Conservation (phyloP, 208 protist species). For the Herpetomonas samuelpessoai region DNA sequence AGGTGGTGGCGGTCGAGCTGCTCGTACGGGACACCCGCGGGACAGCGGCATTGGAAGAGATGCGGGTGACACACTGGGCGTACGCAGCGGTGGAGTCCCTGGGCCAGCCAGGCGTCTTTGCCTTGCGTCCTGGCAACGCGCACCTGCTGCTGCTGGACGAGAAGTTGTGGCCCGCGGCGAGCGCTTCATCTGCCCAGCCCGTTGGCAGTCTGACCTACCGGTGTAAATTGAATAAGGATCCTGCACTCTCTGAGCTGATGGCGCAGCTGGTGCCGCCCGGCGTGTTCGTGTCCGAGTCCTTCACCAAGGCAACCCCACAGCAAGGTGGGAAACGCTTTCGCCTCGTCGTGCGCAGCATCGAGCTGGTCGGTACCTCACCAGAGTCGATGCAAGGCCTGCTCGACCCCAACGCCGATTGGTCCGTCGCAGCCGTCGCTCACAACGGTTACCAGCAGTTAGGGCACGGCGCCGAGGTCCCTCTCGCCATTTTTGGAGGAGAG, state of each 20-base stretch:
- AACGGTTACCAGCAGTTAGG: slow-evolving; percentile 87
- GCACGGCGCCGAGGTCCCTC: slow-evolving; percentile 63
- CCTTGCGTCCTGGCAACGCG: slow-evolving; percentile 59
- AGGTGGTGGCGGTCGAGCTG: slow-evolving; percentile 71
- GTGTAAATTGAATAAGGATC: slow-evolving; percentile 30
- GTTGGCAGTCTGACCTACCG: slow-evolving; percentile 29
- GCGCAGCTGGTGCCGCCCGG: slow-evolving; percentile 70
- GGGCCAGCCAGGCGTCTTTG: slow-evolving; percentile 6
- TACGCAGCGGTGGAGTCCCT: slow-evolving; percentile 34
- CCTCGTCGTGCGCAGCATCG: slow-evolving; percentile 51
- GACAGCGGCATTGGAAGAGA: slow-evolving; percentile 28
- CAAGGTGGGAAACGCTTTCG: slow-evolving; percentile 47
- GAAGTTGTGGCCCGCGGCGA: slow-evolving; percentile 48
- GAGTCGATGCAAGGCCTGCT: slow-evolving; percentile 36
- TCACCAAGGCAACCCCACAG: slow-evolving; percentile 50
- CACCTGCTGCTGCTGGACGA: slow-evolving; percentile 65
- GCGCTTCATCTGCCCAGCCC: slow-evolving; percentile 20
- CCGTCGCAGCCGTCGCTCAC: slow-evolving; percentile 79
- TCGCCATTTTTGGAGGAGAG: slow-evolving; percentile 28
- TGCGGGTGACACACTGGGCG: slow-evolving; percentile 65
- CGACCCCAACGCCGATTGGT: slow-evolving; percentile 59
- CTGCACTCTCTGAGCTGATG: slow-evolving; percentile 47
- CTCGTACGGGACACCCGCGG: slow-evolving; percentile 37
- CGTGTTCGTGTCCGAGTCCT: slow-evolving; percentile 73
- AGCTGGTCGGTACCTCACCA: slow-evolving; percentile 37